Evolutionary conservation across 2,329 filamentous ascomycete species (phyloP).

Genomic region (Penicillium sp.): DNA sequence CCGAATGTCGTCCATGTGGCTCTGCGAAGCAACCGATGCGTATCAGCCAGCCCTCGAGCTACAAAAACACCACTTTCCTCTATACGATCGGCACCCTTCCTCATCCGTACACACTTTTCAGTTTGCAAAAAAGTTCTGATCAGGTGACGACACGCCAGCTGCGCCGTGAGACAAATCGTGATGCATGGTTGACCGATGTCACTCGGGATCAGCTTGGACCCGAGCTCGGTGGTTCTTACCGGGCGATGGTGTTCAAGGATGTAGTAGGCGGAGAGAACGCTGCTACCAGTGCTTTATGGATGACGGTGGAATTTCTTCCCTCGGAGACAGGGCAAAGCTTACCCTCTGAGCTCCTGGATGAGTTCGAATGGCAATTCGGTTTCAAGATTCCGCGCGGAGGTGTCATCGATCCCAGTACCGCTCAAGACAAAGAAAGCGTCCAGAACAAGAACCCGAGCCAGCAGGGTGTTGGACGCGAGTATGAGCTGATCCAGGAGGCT

Average conservation of each 20-base stretch:
- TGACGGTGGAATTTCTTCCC: constrained; percentile 61
- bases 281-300: constrained; percentile 66
- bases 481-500: constrained; percentile 47
- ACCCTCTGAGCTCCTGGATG: constrained; percentile 48
- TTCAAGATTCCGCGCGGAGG: constrained; percentile 63
- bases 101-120: constrained; percentile 79
- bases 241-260: constrained; percentile 73
- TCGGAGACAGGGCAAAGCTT: constrained; percentile 48
- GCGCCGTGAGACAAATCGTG: constrained; percentile 62
- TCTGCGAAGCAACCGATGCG: constrained; percentile 55
- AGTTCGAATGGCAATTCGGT: constrained; percentile 84
- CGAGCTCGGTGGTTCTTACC: constrained; percentile 56
- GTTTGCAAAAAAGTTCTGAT: constrained; percentile 56
- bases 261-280: constrained; percentile 65
- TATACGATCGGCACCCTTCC: constrained; percentile 86
- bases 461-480: constrained; percentile 40
- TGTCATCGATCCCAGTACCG: constrained; percentile 35
- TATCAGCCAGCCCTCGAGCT: constrained; percentile 60
- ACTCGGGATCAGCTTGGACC: constrained; percentile 61
- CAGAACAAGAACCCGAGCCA: constrained; percentile 36
- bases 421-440: constrained; percentile 32
- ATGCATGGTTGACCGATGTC: constrained; percentile 68
- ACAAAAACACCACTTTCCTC: constrained; percentile 63
- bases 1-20: constrained; percentile 68
- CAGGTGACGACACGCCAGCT: constrained; percentile 60